Base-by-base conservation (phyloP, 2,329 filamentous ascomycete species). In the Immersiporthe knoxdaviesiana region DNA sequence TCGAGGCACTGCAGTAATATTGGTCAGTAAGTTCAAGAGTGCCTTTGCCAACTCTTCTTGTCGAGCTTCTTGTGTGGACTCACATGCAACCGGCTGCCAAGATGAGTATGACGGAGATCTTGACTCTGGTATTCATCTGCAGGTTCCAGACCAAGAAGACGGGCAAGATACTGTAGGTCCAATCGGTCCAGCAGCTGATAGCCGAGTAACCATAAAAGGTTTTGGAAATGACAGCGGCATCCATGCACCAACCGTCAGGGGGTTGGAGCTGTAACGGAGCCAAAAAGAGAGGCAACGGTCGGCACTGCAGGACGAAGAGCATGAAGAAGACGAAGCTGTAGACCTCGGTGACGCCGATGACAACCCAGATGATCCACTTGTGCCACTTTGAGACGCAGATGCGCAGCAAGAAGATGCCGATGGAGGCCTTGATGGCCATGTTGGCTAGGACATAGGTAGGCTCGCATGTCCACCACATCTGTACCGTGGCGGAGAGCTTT, bases 71-170 rank as follows among this genome's bases (percentile, higher is more conserved):
- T 61, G 24, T 3, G 30, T 32, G 30, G 8, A 60, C 56, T 18
- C 37, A 60, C 56, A 60, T 60, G 56, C n/a, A 59, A 5, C 59
- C 66, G 14, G 63, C 62, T 4, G 59, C 66, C 3, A 68, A 18
- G 21, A 68, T 50, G 32, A 54, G 27, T 10, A 68, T 56, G 1
- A 44, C 60, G 30, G 63, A n/a, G 1, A 63, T 54, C 27, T 68
- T 68, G 7, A 62, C 62, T 24, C 37, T 63, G 2, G 21, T 21
- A 16, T 61, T 35, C 14, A 68, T 30, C 30, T 68, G 62, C 18
- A 68, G 60, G 8, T 61, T 63, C 66, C 66, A 68, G 27, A 68
- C 66, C 30, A 68, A 35, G 12, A 64, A 63, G 14, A 68, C 44
- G 10, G 66, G 66, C 21, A 68, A 21, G n/a, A 59, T 58, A 1